A percentile compares a stretch with the other conserved stretches of the same genome.
phyloP scores from a whole-genome alignment of 1,284 basidiomycete genomes.

The Ceratobasidium sp. region DNA sequence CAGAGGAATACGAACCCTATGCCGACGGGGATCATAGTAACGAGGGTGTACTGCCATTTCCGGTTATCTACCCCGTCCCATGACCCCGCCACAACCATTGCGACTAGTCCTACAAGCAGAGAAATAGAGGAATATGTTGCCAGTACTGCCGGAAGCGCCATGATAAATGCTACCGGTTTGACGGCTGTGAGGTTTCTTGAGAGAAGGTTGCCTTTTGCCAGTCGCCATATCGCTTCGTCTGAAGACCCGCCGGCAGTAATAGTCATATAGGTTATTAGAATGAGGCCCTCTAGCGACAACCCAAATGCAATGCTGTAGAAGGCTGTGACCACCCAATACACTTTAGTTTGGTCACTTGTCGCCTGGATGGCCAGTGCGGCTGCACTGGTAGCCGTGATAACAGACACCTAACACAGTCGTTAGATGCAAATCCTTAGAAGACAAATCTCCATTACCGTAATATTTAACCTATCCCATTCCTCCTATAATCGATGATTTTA shows the following conservation, averaged over 20 bases:
- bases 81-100: not conserved
- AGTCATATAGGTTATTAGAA: constrained; percentile 23
- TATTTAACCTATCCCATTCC: constrained; percentile 9
- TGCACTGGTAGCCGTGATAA: constrained; percentile 13
- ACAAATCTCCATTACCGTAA: not conserved
- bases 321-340: constrained; percentile 23
- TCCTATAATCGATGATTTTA: no score
- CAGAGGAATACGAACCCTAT: not conserved
- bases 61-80: not conserved
- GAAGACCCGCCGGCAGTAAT: constrained; percentile 17
- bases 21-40: not conserved
- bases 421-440: not conserved
- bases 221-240: constrained; percentile 17
- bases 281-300: constrained; percentile 12
- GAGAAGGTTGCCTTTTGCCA: constrained; percentile 1
- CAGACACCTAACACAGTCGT: not conserved
- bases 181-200: not conserved
- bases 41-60: not conserved
- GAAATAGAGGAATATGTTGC: not conserved
- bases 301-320: constrained; percentile 30
- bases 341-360: not conserved
- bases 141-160: constrained; percentile 1
- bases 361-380: constrained; percentile 22
- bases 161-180: constrained; percentile 4
- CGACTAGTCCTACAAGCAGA: not conserved